These are phyloP conservation scores for Typha latifolia DNA, from an alignment of 176 grass and related monocot genomes.

Conservation along the genomic window DNA sequence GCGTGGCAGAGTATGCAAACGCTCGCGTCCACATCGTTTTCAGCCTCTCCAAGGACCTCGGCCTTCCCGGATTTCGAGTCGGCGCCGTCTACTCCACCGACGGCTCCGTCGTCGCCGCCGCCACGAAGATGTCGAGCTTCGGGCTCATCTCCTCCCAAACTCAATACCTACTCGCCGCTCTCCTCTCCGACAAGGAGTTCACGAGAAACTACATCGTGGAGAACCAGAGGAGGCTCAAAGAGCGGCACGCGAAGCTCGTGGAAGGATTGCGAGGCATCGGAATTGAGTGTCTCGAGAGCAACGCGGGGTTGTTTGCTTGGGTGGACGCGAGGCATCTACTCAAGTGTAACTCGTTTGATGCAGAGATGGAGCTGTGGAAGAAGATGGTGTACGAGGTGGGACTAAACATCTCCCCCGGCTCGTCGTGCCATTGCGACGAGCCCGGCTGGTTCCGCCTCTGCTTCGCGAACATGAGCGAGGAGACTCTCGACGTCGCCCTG, in stretches of 20 bases:
- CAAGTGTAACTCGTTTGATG: slow-evolving; percentile 33
- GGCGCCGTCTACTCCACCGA: slow-evolving; percentile 85
- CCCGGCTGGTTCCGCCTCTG: slow-evolving; percentile 91
- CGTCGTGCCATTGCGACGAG: slow-evolving; percentile 87
- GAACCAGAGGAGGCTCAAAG: slow-evolving; percentile 60
- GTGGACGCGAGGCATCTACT: slow-evolving; percentile 53
- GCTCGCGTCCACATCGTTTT: slow-evolving; percentile 68
- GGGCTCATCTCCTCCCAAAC: slow-evolving; percentile 86
- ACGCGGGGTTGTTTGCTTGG: slow-evolving; percentile 88
- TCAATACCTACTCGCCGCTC: slow-evolving; percentile 60
- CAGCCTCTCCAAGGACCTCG: slow-evolving; percentile 94
- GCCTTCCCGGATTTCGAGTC: slow-evolving; percentile 79
- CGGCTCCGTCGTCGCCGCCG: slow-evolving; percentile 48
- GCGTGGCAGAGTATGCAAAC: slow-evolving; percentile 42
- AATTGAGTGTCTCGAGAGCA: slow-evolving; percentile 46
- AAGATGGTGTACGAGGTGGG: slow-evolving; percentile 72
- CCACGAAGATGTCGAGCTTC: slow-evolving; percentile 99
- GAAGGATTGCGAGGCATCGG: slow-evolving; percentile 33
- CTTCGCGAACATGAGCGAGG: slow-evolving; percentile 83
- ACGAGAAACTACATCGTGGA: slow-evolving; percentile 39
- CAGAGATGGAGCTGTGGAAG: slow-evolving; percentile 89
- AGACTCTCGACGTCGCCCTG: slow-evolving; percentile 64
- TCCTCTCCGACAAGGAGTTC: slow-evolving; percentile 61
- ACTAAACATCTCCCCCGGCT: slow-evolving; percentile 80
- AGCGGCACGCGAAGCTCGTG: slow-evolving; percentile 48